Conservation (phyloP, 2,329 filamentous ascomycete species). For the Pseudogymnoascus sp. region DNA sequence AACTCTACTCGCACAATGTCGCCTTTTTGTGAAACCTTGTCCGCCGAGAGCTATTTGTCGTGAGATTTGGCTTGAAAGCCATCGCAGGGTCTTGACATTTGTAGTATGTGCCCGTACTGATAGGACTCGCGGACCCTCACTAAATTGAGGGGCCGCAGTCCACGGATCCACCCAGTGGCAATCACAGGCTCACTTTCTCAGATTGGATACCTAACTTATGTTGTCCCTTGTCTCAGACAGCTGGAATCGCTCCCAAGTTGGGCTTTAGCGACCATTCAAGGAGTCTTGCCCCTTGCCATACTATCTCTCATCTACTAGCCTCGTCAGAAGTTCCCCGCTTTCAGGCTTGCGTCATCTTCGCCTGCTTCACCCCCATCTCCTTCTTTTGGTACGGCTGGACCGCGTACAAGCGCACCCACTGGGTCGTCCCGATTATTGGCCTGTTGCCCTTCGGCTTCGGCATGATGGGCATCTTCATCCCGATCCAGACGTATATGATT, state of each 20-base stretch:
- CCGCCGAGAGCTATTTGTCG: not conserved
- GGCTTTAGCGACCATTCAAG: conserved; percentile 15
- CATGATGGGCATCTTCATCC: conserved; percentile 39
- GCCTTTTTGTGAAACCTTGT: not conserved
- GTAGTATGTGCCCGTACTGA: no score
- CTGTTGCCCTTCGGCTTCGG: conserved; percentile 39
- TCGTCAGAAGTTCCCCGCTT: no score
- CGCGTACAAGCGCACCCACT: conserved; percentile 34
- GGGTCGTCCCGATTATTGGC: conserved; percentile 40
- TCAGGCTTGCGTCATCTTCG: conserved; percentile 38
- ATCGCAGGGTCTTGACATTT: no score
- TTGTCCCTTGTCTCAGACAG: conserved; percentile 13
- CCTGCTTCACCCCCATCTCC: conserved; percentile 37
- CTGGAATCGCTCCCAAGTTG: conserved; percentile 14
- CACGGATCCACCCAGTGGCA: no score
- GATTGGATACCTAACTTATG: conserved; percentile 14
- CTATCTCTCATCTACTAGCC: conserved; percentile 11
- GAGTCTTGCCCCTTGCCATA: conserved; percentile 14
- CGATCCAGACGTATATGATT: conserved; percentile 42
- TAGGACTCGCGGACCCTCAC: no score
- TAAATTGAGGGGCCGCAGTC: no score
- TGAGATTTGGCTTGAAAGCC: no score
- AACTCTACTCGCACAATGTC: not conserved
- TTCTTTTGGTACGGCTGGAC: conserved; percentile 48
- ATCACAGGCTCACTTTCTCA: conserved; percentile 18